Evolutionary conservation across 2,329 filamentous ascomycete species (phyloP), one percentile per base, ranked within the genome.

Genomic region (Penicillium sp.): DNA sequence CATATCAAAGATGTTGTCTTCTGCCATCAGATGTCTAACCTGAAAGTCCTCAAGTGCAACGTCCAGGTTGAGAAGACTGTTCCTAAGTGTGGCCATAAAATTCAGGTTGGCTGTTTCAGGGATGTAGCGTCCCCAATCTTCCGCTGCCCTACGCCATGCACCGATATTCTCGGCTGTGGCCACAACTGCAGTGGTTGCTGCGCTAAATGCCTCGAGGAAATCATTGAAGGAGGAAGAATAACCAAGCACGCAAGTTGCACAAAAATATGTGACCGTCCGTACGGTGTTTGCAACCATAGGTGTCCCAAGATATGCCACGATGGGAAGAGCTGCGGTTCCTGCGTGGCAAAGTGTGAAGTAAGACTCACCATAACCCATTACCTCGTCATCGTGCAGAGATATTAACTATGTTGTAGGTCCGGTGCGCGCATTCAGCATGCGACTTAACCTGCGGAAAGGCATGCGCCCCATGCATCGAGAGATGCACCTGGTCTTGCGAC

Each of bases 391-490:
- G 2, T 41, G 10, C 16, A 7, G 6, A n/a, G 11, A 33, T n/a
- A n/a, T 30, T 48, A 43, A 55, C 9, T 11, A 34, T 42, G 9
- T 16, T 4, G 34, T 1, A 53, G 53, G 44, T 55, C 1, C 2
- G n/a, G 49, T 55, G 45, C 11, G 49, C 47, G 0, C 51, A 56
- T 11, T 51, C 38, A 22, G 30, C 22, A 10, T 54, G 45, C 18
- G 43, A 43, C 29, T 50, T 2, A 3, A 41, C n/a, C 0, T 54
- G 41, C 34, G 41, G 4, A 41, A 44, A 51, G 9, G 34, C 47
- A 51, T 54, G 41, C 35, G 34, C 44, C 31, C 53, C 38, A 49
- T 54, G 41, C 14, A 54, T 53, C 29, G 50, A 53, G 29, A 45
- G 3, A 44, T 50, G 44, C 19, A 46, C 46, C 18, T 53, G 44